Evolutionary conservation across 2,329 filamentous ascomycete species (phyloP).

Genomic region (Colletotrichum lupini): DNA sequence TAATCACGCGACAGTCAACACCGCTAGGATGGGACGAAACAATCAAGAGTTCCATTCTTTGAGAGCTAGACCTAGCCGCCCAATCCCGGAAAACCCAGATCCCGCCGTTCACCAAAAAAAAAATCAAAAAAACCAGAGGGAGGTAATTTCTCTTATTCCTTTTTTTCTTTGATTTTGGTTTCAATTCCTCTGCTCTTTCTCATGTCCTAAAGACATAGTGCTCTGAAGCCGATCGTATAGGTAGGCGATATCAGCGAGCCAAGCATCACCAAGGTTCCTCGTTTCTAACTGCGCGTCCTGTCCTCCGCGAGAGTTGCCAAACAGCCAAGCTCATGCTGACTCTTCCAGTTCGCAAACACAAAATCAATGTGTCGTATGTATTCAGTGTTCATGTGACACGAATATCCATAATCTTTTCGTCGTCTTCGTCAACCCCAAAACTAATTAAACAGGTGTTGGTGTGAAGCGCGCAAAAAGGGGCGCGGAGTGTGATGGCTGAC

Average conservation of each 20-base stretch:
- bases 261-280: conserved; percentile 17
- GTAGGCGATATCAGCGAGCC: conserved; percentile 31
- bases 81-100: conserved; percentile 29
- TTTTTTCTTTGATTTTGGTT: background rate
- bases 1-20: background rate
- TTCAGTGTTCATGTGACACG: background rate
- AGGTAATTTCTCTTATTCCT: background rate
- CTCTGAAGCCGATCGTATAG: conserved; percentile 23
- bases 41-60: conserved; percentile 35
- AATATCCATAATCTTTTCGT: background rate
- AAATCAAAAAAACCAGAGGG: background rate
- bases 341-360: conserved; percentile 18
- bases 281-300: conserved; percentile 1
- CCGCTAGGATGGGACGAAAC: conserved; percentile 27
- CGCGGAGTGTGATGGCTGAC: conserved; percentile 5
- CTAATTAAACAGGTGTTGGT: conserved; percentile 29
- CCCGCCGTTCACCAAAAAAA: conserved; percentile 23
- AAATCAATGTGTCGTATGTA: background rate
- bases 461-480: conserved; percentile 18
- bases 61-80: conserved; percentile 33
- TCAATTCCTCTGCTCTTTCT: conserved; percentile 24
- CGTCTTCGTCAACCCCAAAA: conserved; percentile 10
- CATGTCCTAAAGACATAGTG: conserved; percentile 31
- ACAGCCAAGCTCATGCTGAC: background rate
- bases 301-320: conserved; percentile 21